A percentile compares a stretch with the other conserved stretches of the same genome.
Conservation (phyloP, 2,329 filamentous ascomycete species). For the Uncinocarpus reesii region DNA sequence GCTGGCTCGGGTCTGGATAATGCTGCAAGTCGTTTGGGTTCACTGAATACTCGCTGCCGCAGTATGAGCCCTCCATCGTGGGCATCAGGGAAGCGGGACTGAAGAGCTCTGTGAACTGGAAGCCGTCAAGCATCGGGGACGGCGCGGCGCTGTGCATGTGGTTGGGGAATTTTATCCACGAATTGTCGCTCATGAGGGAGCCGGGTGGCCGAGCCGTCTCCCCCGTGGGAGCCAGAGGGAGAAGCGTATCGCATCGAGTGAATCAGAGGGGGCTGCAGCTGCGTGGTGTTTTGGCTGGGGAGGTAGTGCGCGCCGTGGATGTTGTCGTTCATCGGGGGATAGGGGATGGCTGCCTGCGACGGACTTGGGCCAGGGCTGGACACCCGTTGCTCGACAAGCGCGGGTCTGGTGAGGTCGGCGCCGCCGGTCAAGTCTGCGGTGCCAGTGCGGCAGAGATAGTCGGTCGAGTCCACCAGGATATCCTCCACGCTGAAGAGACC, state of each 20-base stretch:
- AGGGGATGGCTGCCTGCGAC: slow-evolving; percentile 4
- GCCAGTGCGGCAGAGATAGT: background rate
- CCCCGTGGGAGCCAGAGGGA: slow-evolving; percentile 15
- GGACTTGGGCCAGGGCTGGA: slow-evolving; percentile 15
- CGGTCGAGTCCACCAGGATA: slow-evolving; percentile 2
- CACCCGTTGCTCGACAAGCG: slow-evolving; percentile 13
- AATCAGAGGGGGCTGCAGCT: background rate
- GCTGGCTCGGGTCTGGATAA: slow-evolving; percentile 20
- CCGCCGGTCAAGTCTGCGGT: background rate
- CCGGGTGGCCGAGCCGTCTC: slow-evolving; percentile 15
- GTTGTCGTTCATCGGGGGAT: slow-evolving; percentile 7
- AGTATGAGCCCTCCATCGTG: slow-evolving; percentile 13
- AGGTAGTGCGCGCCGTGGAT: slow-evolving; percentile 10
- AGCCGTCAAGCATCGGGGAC: slow-evolving; percentile 12
- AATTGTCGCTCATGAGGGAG: slow-evolving; percentile 16
- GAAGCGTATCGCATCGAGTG: slow-evolving; percentile 15
- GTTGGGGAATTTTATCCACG: slow-evolving; percentile 14
- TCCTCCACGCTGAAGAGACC: background rate
- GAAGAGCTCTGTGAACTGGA: slow-evolving; percentile 10
- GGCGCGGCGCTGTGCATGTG: slow-evolving; percentile 9
- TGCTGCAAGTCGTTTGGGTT: slow-evolving; percentile 18
- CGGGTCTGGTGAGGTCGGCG: slow-evolving; percentile 5
- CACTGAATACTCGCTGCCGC: slow-evolving; percentile 17
- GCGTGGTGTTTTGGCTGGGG: slow-evolving; percentile 4
- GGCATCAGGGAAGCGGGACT: slow-evolving; percentile 3